Conservation (phyloP, 2,329 filamentous ascomycete genomes). For the Alternaria postmessia region DNA sequence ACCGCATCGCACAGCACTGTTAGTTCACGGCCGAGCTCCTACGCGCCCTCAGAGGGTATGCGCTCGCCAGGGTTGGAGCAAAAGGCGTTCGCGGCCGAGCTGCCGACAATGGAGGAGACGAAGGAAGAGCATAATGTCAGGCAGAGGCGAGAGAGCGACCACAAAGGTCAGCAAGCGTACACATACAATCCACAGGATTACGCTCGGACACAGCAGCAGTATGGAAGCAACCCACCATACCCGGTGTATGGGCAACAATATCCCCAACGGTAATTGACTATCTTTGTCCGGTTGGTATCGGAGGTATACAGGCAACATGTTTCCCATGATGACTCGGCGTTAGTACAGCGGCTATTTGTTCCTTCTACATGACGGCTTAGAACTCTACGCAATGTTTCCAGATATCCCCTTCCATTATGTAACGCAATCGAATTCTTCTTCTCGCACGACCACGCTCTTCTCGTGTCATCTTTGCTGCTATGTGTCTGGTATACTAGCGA, state of each 20-base stretch:
- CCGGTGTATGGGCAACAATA: constrained; percentile 8
- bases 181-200: constrained; percentile 48
- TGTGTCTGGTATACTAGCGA: not conserved
- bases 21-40: constrained; percentile 47
- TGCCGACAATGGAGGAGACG: constrained; percentile 49
- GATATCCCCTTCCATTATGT: constrained; percentile 9
- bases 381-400: constrained; percentile 8
- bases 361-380: not conserved
- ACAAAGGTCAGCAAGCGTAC: constrained; percentile 34
- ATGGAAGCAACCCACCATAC: constrained; percentile 18
- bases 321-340: not conserved
- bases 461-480: not conserved
- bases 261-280: not conserved
- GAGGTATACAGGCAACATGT: not conserved
- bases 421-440: constrained; percentile 10
- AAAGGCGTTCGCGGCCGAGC: constrained; percentile 44
- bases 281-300: not conserved
- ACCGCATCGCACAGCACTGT: constrained; percentile 36
- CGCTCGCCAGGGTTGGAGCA: constrained; percentile 46
- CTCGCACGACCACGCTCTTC: not conserved
- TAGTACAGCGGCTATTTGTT: not conserved
- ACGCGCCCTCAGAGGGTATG: constrained; percentile 45
- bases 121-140: constrained; percentile 41
- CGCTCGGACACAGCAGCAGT: constrained; percentile 27
- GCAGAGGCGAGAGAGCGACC: constrained; percentile 24